phyloP scores from a whole-genome alignment of 148 eudicot species.

The Chenopodium quinoa region DNA sequence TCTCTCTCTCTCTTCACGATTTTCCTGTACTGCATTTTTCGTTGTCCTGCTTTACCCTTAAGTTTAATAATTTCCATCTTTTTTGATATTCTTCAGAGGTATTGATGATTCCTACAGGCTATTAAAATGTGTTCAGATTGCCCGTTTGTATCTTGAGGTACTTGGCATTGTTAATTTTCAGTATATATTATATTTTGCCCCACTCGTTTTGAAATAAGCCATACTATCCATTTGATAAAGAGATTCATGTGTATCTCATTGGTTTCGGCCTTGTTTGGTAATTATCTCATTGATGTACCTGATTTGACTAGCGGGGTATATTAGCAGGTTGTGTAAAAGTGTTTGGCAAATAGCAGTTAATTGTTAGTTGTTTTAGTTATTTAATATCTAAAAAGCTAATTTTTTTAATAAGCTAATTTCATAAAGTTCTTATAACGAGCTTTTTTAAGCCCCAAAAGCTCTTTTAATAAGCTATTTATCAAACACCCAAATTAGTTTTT shows the following conservation, averaged over 20 bases:
- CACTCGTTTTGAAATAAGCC: background rate
- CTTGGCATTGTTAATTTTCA: background rate
- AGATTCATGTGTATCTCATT: background rate
- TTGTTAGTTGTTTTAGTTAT: no score
- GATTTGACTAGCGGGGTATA: no score
- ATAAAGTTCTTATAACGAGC: no score
- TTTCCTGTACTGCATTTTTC: background rate
- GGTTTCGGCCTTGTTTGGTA: background rate
- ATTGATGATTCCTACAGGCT: constrained; percentile 88
- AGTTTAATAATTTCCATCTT: background rate
- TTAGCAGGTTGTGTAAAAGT: no score
- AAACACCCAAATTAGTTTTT: no score
- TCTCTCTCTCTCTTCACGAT: background rate
- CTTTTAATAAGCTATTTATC: no score
- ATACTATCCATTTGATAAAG: background rate
- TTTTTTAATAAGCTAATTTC: no score
- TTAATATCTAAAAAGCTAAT: no score
- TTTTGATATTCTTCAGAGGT: constrained; percentile 51
- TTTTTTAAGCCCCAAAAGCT: no score
- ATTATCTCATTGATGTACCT: no score
- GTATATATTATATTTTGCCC: background rate
- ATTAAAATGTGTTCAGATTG: constrained; percentile 96
- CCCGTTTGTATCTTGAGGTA: constrained; percentile 97
- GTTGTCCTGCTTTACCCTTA: background rate
- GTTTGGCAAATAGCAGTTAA: no score